Evolutionary conservation across 768 basidiomycete species (phyloP).

Genomic region (Suillus ampliporus): DNA sequence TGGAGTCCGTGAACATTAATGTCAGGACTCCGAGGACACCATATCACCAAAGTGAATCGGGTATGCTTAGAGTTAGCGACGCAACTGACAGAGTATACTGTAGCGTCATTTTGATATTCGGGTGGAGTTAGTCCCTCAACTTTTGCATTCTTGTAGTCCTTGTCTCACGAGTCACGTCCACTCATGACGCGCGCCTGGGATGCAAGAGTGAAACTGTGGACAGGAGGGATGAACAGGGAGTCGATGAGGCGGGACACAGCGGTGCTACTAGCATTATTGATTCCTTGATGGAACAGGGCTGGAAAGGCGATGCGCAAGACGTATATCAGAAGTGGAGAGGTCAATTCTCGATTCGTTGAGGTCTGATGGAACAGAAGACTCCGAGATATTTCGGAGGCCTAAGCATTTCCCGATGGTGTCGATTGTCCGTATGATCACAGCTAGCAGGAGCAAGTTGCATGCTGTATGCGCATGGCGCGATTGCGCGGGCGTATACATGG

Average conservation of each 20-base stretch:
- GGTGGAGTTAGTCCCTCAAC: conserved; percentile 28
- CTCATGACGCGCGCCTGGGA: too few species aligned
- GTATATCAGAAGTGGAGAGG: conserved; percentile 30
- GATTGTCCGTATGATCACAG: conserved; percentile 23
- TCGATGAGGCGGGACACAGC: conserved; percentile 27
- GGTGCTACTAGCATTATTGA: conserved; percentile 13
- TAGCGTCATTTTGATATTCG: conserved; percentile 37
- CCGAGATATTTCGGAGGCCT: not conserved
- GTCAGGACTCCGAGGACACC: too few species aligned
- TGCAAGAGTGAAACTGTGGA: conserved; percentile 31
- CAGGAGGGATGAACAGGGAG: conserved; percentile 23
- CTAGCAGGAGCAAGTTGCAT: conserved; percentile 20
- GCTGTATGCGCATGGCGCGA: too few species aligned
- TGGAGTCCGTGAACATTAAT: not conserved
- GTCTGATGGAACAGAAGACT: conserved; percentile 11
- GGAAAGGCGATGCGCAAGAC: conserved; percentile 29
- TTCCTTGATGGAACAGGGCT: conserved; percentile 18
- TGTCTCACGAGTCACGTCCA: not conserved
- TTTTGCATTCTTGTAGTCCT: not conserved
- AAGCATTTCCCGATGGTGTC: not conserved
- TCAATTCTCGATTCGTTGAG: conserved; percentile 26
- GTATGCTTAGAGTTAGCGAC: not conserved
- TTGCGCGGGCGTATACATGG: too few species aligned
- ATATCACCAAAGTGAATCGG: too few species aligned
- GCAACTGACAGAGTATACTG: conserved; percentile 1